These are phyloP conservation scores for Ophiostoma perfectum DNA, from an alignment of 2,329 filamentous ascomycete species.

Conservation along the genomic window DNA sequence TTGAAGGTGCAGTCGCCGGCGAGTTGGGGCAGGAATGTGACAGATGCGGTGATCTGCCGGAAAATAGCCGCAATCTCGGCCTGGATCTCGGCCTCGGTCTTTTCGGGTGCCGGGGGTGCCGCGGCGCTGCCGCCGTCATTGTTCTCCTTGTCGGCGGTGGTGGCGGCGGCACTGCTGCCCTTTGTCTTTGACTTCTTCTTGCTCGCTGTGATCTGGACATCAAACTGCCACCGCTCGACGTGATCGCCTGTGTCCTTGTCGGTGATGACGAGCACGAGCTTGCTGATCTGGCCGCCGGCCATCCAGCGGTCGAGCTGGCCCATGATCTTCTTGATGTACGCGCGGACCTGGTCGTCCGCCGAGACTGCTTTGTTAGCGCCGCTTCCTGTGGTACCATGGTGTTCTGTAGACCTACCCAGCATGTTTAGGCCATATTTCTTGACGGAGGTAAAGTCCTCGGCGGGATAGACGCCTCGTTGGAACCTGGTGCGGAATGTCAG, in stretches of 20 bases:
- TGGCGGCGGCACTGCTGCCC: conserved; percentile 25
- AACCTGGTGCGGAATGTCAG: conserved; percentile 51
- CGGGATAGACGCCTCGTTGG: conserved; percentile 79
- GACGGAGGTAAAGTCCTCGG: conserved; percentile 93
- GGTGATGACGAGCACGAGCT: conserved; percentile 93
- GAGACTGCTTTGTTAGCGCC: conserved; percentile 55
- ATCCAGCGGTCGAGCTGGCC: conserved; percentile 97
- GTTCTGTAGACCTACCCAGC: conserved; percentile 53
- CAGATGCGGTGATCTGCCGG: conserved; percentile 93
- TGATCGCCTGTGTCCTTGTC: conserved; percentile 96
- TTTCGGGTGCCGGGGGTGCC: conserved; percentile 50
- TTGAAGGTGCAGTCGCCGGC: conserved; percentile 97
- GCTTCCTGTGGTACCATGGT: background rate
- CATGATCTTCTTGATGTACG: conserved; percentile 99
- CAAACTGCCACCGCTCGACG: conserved; percentile 96
- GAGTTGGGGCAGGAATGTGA: conserved; percentile 92
- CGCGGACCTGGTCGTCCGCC: conserved; percentile 94
- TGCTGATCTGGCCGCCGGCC: conserved; percentile 92
- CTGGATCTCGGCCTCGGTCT: conserved; percentile 91
- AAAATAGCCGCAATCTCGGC: conserved; percentile 94
- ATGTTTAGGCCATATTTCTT: conserved; percentile 99
- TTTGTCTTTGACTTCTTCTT: conserved; percentile 29
- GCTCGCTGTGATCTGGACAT: conserved; percentile 46
- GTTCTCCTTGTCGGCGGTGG: conserved; percentile 37
- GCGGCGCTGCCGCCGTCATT: conserved; percentile 28